These are phyloP conservation scores for Pistacia atlantica DNA, from an alignment of 345 rosid genomes.

Conservation along the genomic window DNA sequence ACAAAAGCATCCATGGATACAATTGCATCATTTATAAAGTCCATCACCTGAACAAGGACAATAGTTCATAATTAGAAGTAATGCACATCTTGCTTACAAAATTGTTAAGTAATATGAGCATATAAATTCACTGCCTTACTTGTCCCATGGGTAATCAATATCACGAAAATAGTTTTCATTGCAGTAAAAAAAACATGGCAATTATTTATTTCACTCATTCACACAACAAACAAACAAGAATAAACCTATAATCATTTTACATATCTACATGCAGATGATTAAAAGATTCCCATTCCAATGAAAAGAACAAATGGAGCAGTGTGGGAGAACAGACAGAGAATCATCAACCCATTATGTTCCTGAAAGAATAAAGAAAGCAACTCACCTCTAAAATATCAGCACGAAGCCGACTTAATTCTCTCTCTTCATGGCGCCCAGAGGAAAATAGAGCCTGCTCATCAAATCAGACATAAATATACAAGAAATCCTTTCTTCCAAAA, in stretches of 20 bases:
- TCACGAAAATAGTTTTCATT: constrained; percentile 1
- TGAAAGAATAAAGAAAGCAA: constrained; percentile 14
- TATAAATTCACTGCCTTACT: constrained; percentile 6
- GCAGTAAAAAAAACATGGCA: not conserved
- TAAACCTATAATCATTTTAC: not conserved
- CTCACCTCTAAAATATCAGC: constrained; percentile 80
- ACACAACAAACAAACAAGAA: not conserved
- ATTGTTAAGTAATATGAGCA: not conserved
- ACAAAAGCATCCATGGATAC: constrained; percentile 85
- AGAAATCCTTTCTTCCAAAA: not conserved
- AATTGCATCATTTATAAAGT: constrained; percentile 92
- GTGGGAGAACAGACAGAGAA: not conserved
- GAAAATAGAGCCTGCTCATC: constrained; percentile 57
- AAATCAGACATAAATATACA: not conserved
- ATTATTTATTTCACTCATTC: not conserved
- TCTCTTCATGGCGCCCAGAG: constrained; percentile 44
- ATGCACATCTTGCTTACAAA: constrained; percentile 10
- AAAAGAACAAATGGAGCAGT: not conserved
- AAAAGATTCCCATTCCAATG: not conserved
- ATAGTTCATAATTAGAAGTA: not conserved
- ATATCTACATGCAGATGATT: not conserved
- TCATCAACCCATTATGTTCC: not conserved
- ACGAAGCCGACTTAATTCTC: constrained; percentile 42
- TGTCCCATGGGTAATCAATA: not conserved
- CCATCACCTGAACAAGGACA: constrained; percentile 69